phyloP scores from a whole-genome alignment of 1,284 basidiomycete species.

The Thelephora terrestris region DNA sequence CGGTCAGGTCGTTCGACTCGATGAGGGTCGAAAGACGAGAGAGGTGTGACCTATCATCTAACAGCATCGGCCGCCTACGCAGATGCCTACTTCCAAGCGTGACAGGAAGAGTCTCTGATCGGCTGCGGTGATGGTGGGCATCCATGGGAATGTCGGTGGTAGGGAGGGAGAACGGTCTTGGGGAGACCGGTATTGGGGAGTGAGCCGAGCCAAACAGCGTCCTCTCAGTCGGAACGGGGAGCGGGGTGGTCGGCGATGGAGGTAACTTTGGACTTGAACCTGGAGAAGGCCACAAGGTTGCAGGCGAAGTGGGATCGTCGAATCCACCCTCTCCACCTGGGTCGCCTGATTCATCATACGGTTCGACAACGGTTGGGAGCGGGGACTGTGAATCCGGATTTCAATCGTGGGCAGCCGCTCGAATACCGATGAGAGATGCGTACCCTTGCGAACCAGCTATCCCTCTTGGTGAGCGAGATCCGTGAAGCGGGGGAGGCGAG shows the following conservation, averaged over 20 bases:
- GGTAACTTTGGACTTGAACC: no score
- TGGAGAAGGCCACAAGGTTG: no score
- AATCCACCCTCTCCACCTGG: no score
- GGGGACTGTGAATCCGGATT: no score
- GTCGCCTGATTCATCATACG: no score
- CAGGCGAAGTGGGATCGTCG: no score
- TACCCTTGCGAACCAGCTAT: no score
- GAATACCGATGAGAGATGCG: no score
- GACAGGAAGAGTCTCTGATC: constrained; percentile 11
- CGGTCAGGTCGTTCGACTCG: constrained; percentile 27
- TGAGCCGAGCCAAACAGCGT: not conserved
- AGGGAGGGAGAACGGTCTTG: not conserved
- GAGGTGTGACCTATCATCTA: constrained; percentile 32
- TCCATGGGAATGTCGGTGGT: constrained; percentile 2
- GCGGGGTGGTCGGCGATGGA: not conserved
- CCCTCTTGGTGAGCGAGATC: no score
- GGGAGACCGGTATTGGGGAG: not conserved
- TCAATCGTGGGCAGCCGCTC: no score
- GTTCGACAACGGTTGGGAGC: no score
- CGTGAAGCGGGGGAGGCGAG: no score
- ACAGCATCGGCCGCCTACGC: constrained; percentile 27
- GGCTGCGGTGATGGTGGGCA: constrained; percentile 11
- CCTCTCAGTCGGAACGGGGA: not conserved
- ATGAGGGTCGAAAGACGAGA: constrained; percentile 30
- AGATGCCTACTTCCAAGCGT: constrained; percentile 13